phyloP scores from a whole-genome alignment of 495 filamentous ascomycete species.

The Penicillium riverlandense region DNA sequence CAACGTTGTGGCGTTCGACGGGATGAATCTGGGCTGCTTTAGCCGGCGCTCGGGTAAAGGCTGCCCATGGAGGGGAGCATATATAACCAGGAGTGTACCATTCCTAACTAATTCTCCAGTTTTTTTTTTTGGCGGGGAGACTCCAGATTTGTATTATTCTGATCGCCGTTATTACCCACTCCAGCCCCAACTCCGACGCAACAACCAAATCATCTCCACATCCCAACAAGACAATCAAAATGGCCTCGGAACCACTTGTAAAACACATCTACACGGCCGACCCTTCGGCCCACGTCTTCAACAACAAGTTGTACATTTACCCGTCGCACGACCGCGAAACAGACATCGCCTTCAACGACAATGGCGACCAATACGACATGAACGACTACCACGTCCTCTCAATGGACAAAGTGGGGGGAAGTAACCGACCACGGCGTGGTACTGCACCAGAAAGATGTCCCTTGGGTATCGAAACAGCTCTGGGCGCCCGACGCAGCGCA shows the following conservation, averaged over 20 bases:
- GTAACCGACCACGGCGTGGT: conserved; percentile 37
- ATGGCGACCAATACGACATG: conserved; percentile 81
- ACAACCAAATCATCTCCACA: background rate
- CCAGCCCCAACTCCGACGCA: too few relatives aligned
- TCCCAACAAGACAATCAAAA: background rate
- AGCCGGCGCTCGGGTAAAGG: too few relatives aligned
- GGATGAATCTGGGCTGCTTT: background rate
- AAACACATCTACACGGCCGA: conserved; percentile 60
- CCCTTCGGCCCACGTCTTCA: conserved; percentile 44
- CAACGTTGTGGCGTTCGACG: background rate
- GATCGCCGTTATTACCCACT: too few relatives aligned
- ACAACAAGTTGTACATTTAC: conserved; percentile 43
- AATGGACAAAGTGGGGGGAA: conserved; percentile 27
- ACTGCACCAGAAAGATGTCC: conserved; percentile 29
- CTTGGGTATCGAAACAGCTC: conserved; percentile 39
- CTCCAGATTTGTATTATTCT: too few relatives aligned
- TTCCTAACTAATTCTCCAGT: too few relatives aligned
- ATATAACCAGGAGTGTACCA: too few relatives aligned
- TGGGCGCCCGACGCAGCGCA: conserved; percentile 44
- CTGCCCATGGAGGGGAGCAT: too few relatives aligned
- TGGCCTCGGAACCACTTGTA: conserved; percentile 40
- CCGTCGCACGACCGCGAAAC: conserved; percentile 40
- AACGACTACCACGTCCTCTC: conserved; percentile 47
- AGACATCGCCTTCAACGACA: conserved; percentile 57
- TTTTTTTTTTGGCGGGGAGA: too few relatives aligned